A percentile compares a stretch with the other conserved stretches of the same genome.
These are phyloP conservation scores for Pichia terricola DNA, from an alignment of 1,139 yeast species.

Conservation along the genomic window DNA sequence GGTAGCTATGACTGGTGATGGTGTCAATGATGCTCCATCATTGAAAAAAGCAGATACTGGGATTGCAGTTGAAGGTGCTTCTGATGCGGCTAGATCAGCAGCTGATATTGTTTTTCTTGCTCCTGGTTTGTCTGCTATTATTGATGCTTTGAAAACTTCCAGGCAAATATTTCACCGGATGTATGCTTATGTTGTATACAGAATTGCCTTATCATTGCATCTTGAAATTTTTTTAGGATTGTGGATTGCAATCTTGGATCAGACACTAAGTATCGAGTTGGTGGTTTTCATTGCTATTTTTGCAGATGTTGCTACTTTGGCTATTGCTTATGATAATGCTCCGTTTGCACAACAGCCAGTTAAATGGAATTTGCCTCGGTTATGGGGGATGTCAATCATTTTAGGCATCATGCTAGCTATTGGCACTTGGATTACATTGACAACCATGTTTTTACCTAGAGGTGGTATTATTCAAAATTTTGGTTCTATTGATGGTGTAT, in stretches of 20 bases:
- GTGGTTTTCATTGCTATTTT: constrained; percentile 91
- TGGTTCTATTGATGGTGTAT: constrained; percentile 85
- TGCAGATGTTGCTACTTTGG: constrained; percentile 92
- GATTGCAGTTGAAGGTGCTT: constrained; percentile 96
- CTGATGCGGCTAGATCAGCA: constrained; percentile 95
- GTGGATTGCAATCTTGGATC: constrained; percentile 88
- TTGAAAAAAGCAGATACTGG: constrained; percentile 95
- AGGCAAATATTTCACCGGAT: constrained; percentile 98
- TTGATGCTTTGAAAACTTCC: constrained; percentile 89
- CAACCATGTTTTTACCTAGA: constrained; percentile 76
- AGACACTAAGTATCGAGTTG: constrained; percentile 73
- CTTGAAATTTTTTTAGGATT: constrained; percentile 86
- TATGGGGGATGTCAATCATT: constrained; percentile 91
- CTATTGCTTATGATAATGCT: constrained; percentile 95
- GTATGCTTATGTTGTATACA: constrained; percentile 94
- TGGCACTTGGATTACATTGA: constrained; percentile 88
- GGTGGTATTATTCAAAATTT: constrained; percentile 93
- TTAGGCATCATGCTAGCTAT: constrained; percentile 75
- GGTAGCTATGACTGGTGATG: constrained; percentile 98
- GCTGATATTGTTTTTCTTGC: constrained; percentile 94
- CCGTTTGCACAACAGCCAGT: constrained; percentile 96
- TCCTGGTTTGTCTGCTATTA: constrained; percentile 90
- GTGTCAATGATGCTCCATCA: constrained; percentile 96
- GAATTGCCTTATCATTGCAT: constrained; percentile 88
- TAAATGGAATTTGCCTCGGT: constrained; percentile 96